Base-by-base conservation (phyloP, 306 rosid genomes). In the Vigna mungo region DNA sequence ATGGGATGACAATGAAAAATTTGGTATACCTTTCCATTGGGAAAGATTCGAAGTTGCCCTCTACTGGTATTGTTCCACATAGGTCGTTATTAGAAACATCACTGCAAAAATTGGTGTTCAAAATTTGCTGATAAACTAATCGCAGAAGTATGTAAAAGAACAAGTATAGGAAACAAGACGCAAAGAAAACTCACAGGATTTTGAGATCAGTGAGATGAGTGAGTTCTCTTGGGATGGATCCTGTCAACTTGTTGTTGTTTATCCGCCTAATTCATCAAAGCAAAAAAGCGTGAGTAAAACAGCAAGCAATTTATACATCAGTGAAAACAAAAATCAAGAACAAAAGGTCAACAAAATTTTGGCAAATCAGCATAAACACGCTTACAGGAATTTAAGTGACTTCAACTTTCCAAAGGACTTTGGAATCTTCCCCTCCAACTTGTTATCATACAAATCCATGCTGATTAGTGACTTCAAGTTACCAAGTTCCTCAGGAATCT, bases 31-130 rank as follows among this genome's bases (percentile, higher is more conserved):
- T 89, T 85, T 87, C 90, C 84, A 85, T 72, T 32, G 97, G 86
- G 78, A 96, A 92, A 75, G 94, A 82, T n/a, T 89, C 68, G 25
- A 92, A 96, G 62, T 96, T 96, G 12, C 99, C 99, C 81, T 96
- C 94, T 36, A 91, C 89, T 12, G 99, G 99, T 75, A 92, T 86
- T 73, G 97, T 96, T 84, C 99, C 99, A 30, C 99, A 96, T 16
- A 96, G 92, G 56, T 87, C 83, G 72, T 96, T 96, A 75, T 85
- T 92, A 5, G 99, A 96, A 62, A 91, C 96, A 78, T 96, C 99
- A 76, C 99, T 96, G 91, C 7, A 70, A 90, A 75, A 58, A 68
- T 72, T 4, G 32, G 20, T 25, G n/a, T 53, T 74, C 53, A 51
- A 43, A 27, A 55, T 64, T 72, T 53, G 76, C 58, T 14, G 20